A percentile compares a stretch with the other conserved stretches of the same genome.
Evolutionary conservation across 169 alveolate species (phyloP).

Genomic region (Miamiensis avidus): DNA sequence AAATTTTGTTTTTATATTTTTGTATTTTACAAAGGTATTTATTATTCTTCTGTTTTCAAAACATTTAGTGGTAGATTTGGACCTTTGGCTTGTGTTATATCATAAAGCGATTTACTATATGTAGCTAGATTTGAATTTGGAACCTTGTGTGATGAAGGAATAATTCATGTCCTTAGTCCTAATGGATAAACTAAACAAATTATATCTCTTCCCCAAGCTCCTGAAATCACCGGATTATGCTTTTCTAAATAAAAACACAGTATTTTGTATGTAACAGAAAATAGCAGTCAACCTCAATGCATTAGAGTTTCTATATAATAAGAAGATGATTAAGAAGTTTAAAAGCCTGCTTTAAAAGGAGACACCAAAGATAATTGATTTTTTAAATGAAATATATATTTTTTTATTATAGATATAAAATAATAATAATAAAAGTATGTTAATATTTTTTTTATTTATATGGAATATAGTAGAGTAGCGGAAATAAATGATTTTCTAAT

Average conservation of each 20-base stretch:
- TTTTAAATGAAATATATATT: too few relatives aligned
- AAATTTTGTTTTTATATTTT: not conserved
- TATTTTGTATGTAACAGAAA: conserved; percentile 66
- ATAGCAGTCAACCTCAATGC: conserved; percentile 39
- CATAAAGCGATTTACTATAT: conserved; percentile 64
- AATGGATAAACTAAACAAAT: conserved; percentile 71
- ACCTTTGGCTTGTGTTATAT: conserved; percentile 75
- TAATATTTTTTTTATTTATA: too few relatives aligned
- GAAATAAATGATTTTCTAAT: too few relatives aligned
- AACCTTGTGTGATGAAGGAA: conserved; percentile 59
- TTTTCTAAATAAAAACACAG: conserved; percentile 63
- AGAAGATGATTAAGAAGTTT: conserved; percentile 38
- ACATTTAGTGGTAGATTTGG: conserved; percentile 84
- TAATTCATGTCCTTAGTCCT: conserved; percentile 59
- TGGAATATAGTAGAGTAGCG: too few relatives aligned
- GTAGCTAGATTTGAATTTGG: conserved; percentile 81
- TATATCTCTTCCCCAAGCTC: conserved; percentile 62
- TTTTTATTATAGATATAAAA: too few relatives aligned
- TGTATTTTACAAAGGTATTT: conserved; percentile 59
- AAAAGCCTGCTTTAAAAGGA: conserved; percentile 15
- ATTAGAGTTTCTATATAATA: conserved; percentile 30
- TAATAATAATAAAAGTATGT: too few relatives aligned
- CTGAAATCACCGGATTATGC: conserved; percentile 79
- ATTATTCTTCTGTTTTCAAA: conserved; percentile 72
- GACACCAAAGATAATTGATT: not conserved